phyloP scores from a whole-genome alignment of 352 stramenopile genomes.

The Phytopythium ostracodes region DNA sequence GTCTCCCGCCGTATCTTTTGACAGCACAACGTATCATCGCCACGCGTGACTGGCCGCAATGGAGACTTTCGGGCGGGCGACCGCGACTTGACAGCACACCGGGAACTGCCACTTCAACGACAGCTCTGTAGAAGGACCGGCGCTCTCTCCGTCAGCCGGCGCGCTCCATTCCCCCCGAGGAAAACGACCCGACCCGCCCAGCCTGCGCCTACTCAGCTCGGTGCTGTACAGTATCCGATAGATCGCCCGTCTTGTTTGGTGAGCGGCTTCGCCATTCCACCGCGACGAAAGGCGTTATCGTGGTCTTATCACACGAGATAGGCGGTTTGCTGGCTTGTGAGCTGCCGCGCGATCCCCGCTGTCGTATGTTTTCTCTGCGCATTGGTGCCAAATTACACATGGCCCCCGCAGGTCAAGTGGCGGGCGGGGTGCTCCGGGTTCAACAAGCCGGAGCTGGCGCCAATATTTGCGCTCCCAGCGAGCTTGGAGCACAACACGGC shows the following conservation, averaged over 20 bases:
- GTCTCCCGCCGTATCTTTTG: not conserved
- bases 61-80: not conserved
- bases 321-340: not conserved
- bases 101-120: not conserved
- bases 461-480: too few relatives aligned
- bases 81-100: not conserved
- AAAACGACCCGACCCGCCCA: too few relatives aligned
- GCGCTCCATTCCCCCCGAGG: too few relatives aligned
- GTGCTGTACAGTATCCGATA: too few relatives aligned
- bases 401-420: too few relatives aligned
- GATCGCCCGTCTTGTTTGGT: not conserved
- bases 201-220: too few relatives aligned
- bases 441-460: not conserved
- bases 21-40: not conserved
- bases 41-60: not conserved
- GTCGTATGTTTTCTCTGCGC: conserved; percentile 1
- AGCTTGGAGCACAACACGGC: too few relatives aligned
- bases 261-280: not conserved
- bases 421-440: not conserved
- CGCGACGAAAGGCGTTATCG: not conserved
- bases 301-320: not conserved
- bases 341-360: not conserved
- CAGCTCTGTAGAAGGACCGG: too few relatives aligned
- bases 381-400: not conserved
- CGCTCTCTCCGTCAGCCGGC: too few relatives aligned